Conservation (phyloP, 1,139 yeast genomes). For the Diutina catenulata region DNA sequence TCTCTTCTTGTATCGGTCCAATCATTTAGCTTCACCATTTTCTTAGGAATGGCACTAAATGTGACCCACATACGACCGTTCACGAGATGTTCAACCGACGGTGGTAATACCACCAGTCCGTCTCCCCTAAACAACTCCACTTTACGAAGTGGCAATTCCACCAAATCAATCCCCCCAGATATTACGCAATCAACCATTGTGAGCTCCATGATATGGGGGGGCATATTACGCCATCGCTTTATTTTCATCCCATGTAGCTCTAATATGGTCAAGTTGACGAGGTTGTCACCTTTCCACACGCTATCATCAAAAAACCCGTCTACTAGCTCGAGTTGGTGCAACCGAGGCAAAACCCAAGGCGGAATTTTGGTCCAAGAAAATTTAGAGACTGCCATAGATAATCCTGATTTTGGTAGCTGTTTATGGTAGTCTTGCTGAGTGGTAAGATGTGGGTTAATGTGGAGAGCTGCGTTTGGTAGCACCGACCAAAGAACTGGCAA, state of each 20-base stretch:
- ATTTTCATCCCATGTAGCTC: slow-evolving; percentile 2
- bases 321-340: not conserved
- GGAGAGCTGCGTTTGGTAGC: not conserved
- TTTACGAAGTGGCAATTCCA: not conserved
- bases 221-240: not conserved
- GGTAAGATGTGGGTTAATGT: not conserved
- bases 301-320: not conserved
- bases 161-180: not conserved
- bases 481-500: not conserved
- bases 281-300: not conserved
- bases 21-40: not conserved
- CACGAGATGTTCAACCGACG: not conserved
- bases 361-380: not conserved
- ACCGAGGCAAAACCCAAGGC: not conserved
- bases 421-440: not conserved
- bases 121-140: slow-evolving; percentile 1
- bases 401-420: too few relatives aligned
- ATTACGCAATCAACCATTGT: not conserved
- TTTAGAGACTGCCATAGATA: not conserved
- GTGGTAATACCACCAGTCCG: not conserved
- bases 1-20: slow-evolving; percentile 1
- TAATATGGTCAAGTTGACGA: not conserved
- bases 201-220: not conserved
- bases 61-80: slow-evolving; percentile 2
- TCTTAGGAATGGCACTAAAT: not conserved